Evolutionary conservation across 2,329 filamentous ascomycete species (phyloP).

Genomic region (Fusarium sp.): DNA sequence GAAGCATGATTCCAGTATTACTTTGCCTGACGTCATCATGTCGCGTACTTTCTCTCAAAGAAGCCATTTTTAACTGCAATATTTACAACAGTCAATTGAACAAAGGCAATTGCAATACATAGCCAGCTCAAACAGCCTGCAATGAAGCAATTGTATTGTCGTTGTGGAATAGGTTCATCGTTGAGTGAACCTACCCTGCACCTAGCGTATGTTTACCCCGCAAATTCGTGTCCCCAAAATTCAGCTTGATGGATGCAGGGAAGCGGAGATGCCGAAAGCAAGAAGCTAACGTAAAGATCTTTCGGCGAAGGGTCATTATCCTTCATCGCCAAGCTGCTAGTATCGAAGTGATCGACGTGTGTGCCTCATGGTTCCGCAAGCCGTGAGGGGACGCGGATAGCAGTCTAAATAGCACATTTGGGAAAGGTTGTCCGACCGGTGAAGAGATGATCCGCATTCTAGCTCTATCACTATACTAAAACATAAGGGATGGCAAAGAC

Average conservation of each 20-base stretch:
- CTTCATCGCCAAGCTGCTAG: background rate
- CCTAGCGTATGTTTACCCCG: background rate
- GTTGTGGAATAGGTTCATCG: too few relatives aligned
- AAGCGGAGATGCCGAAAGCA: background rate
- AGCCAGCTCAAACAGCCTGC: background rate
- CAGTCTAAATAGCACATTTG: too few relatives aligned
- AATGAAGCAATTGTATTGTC: background rate
- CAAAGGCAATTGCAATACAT: too few relatives aligned
- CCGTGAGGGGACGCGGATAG: background rate
- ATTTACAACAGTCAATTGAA: fast-evolving
- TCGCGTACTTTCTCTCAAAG: too few relatives aligned
- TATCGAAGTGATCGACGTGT: background rate
- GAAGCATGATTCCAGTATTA: background rate
- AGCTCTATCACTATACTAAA: too few relatives aligned
- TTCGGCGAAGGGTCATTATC: background rate
- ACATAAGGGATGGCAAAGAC: too few relatives aligned
- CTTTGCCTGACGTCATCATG: constrained; percentile 4
- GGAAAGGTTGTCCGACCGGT: too few relatives aligned
- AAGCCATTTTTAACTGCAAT: background rate
- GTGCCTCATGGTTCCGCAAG: background rate
- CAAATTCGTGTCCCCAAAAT: background rate
- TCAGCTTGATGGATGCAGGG: background rate
- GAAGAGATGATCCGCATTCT: too few relatives aligned
- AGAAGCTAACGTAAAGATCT: background rate
- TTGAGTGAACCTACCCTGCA: background rate